Evolutionary conservation across 768 basidiomycete genomes (phyloP).

Genomic region (Mycena filopes): DNA sequence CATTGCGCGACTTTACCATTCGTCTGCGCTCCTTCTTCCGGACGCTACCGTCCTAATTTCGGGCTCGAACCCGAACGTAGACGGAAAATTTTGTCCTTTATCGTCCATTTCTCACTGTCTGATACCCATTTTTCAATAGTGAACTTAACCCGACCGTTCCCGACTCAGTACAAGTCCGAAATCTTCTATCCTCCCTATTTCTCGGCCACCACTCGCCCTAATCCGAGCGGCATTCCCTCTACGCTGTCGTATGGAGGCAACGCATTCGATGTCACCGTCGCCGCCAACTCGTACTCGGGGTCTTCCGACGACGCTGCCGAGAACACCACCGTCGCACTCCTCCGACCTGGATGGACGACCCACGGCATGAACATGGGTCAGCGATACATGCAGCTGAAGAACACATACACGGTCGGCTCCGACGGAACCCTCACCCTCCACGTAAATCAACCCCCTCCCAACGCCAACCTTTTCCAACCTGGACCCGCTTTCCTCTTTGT

Average conservation of each 20-base stretch:
- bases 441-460: constrained; percentile 72
- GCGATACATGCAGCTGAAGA: constrained; percentile 71
- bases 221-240: constrained; percentile 61
- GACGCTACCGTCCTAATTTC: constrained; percentile 74
- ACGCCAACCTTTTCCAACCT: constrained; percentile 73
- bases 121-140: no score
- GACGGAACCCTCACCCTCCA: constrained; percentile 69
- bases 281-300: constrained; percentile 58
- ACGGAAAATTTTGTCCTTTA: no score
- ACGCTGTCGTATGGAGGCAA: constrained; percentile 72
- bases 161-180: constrained; percentile 70
- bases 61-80: constrained; percentile 81
- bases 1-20: constrained; percentile 86
- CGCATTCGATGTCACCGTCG: constrained; percentile 66
- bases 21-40: constrained; percentile 75
- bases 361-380: constrained; percentile 74
- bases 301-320: constrained; percentile 60
- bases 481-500: constrained; percentile 81
- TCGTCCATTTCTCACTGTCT: no score
- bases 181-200: constrained; percentile 82
- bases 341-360: constrained; percentile 71
- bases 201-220: constrained; percentile 60
- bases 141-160: constrained; percentile 51
- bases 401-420: constrained; percentile 71
- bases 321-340: constrained; percentile 68